Evolutionary conservation across 225 moss, liverwort and hornwort species (phyloP).

Genomic region (Marchantia polymorpha): DNA sequence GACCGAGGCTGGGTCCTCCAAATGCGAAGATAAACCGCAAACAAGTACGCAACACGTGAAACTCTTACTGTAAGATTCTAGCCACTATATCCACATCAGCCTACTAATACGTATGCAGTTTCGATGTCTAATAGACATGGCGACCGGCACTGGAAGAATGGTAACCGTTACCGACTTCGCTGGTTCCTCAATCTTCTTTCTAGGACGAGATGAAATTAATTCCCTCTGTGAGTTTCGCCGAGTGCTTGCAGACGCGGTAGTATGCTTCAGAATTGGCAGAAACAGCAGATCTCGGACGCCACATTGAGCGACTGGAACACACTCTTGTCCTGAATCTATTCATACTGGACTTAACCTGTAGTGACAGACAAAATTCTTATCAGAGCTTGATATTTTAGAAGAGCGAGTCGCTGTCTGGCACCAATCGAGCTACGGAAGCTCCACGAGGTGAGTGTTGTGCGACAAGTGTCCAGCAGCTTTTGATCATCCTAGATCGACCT

Average conservation of each 20-base stretch:
- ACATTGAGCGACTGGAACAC: no score
- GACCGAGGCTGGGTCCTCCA: background rate
- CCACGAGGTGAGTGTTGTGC: background rate
- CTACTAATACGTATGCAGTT: background rate
- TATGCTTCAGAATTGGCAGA: background rate
- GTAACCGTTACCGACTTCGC: background rate
- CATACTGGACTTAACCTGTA: background rate
- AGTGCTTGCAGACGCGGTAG: background rate
- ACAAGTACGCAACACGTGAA: background rate
- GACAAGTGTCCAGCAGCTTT: background rate
- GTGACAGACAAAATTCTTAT: background rate
- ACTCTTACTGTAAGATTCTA: background rate
- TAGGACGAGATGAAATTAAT: background rate
- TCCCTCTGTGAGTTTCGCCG: background rate
- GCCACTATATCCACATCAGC: background rate
- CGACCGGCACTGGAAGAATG: background rate
- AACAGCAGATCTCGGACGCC: background rate
- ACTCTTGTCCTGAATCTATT: background rate
- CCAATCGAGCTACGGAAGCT: background rate
- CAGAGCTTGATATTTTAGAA: background rate
- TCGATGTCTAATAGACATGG: background rate
- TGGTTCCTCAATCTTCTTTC: background rate
- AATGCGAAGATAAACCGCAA: background rate
- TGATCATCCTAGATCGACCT: background rate
- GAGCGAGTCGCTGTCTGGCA: background rate